Conservation (phyloP, 2,329 filamentous ascomycete species). For the Leptosphaerulina australis region DNA sequence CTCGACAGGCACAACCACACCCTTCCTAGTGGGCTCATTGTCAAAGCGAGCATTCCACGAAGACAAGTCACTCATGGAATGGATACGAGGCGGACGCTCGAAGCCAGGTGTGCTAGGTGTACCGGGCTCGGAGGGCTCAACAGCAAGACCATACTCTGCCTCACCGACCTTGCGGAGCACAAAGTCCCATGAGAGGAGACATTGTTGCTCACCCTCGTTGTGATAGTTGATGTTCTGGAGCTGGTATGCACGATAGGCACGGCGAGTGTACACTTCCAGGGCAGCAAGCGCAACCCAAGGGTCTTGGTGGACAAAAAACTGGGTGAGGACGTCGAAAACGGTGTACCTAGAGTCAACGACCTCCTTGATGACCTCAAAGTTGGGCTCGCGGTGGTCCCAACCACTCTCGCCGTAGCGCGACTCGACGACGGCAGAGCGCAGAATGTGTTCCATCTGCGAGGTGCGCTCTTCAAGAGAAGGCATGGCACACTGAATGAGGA, state of each 20-base stretch:
- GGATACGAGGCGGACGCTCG: constrained; percentile 72
- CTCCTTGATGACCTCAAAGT: constrained; percentile 90
- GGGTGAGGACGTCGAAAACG: constrained; percentile 92
- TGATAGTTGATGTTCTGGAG: constrained; percentile 89
- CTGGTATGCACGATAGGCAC: constrained; percentile 94
- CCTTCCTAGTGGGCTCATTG: constrained; percentile 80
- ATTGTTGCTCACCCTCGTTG: constrained; percentile 75
- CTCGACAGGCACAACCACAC: constrained; percentile 90
- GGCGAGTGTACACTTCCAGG: constrained; percentile 93
- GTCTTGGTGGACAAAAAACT: constrained; percentile 94
- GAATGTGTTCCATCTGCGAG: constrained; percentile 97
- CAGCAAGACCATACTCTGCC: constrained; percentile 82
- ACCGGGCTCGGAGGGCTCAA: constrained; percentile 80
- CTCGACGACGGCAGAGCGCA: constrained; percentile 92
- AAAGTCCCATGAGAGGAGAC: constrained; percentile 93
- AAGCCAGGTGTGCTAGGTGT: constrained; percentile 70
- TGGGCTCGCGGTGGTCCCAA: constrained; percentile 94
- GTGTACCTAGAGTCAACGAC: constrained; percentile 99
- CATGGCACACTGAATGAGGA: constrained; percentile 95
- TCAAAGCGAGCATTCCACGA: constrained; percentile 77
- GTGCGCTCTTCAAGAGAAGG: constrained; percentile 95
- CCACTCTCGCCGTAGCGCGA: constrained; percentile 97
- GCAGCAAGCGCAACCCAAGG: constrained; percentile 93
- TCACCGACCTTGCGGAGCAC: constrained; percentile 90
- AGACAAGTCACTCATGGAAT: constrained; percentile 96